Conservation (phyloP, 179 eudicot species). For the Amaranthus tricolor region DNA sequence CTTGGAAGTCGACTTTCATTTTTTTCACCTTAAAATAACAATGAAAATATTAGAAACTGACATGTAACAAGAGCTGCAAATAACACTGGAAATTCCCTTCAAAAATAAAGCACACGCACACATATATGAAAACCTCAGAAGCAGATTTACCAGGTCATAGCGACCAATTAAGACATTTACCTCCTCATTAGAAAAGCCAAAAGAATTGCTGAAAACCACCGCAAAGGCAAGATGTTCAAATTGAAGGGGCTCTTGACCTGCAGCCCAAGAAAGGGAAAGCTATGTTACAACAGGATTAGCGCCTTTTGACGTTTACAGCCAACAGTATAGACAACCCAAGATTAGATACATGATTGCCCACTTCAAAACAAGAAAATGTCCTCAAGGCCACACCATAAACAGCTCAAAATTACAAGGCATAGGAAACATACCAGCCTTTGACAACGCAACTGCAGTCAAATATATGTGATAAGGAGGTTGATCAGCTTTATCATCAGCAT, state of each 20-base stretch:
- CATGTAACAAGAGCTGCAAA: too few species aligned
- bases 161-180: neutral
- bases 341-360: neutral
- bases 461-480: slow-evolving; percentile 1
- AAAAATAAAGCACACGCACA: too few species aligned
- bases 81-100: too few species aligned
- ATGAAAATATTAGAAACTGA: too few species aligned
- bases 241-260: neutral
- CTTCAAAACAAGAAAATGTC: neutral
- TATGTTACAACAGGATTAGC: neutral
- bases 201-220: neutral
- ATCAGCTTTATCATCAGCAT: neutral
- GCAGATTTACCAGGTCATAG: too few species aligned
- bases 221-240: neutral
- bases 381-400: neutral
- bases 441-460: neutral
- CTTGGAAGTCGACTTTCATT: too few species aligned
- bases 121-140: too few species aligned
- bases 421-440: slow-evolving; percentile 5
- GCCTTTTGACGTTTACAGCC: neutral
- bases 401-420: neutral
- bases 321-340: neutral
- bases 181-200: neutral
- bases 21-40: too few species aligned
- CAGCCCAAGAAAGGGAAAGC: neutral